A percentile compares a stretch with the other conserved stretches of the same genome.
These are phyloP conservation scores for Nematodospora anomalae DNA, from an alignment of 1,139 yeast species.

Conservation along the genomic window DNA sequence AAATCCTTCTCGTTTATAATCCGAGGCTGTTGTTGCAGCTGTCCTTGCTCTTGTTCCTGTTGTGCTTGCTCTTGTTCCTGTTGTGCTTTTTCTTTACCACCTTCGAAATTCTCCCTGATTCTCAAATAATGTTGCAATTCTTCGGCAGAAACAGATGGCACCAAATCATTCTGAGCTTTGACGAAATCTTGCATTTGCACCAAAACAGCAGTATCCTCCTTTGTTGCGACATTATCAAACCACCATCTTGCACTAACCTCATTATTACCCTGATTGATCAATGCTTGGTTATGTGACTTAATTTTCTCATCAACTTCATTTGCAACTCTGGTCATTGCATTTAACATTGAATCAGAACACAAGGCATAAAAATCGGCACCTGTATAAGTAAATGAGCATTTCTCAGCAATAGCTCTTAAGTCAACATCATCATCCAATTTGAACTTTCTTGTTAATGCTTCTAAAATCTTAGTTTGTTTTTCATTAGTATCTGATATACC, in stretches of 20 bases:
- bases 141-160: conserved; percentile 85
- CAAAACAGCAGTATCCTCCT: conserved; percentile 64
- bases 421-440: conserved; percentile 61
- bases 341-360: conserved; percentile 91
- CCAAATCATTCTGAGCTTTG: conserved; percentile 68
- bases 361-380: conserved; percentile 98
- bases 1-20: conserved; percentile 5
- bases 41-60: too few relatives aligned
- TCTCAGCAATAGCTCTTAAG: conserved; percentile 58
- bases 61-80: conserved; percentile 9
- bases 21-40: not conserved
- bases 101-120: conserved; percentile 79
- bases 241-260: conserved; percentile 75
- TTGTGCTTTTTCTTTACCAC: conserved; percentile 39
- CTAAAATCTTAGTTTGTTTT: conserved; percentile 80
- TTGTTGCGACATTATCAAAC: conserved; percentile 81
- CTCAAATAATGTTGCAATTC: conserved; percentile 79
- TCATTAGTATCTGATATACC: conserved; percentile 92
- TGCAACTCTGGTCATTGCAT: conserved; percentile 92
- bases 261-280: conserved; percentile 27
- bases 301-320: conserved; percentile 70
- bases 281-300: conserved; percentile 44
- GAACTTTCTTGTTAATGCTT: conserved; percentile 88
- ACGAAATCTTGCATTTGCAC: conserved; percentile 74
- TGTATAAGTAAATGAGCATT: conserved; percentile 85